phyloP scores from a whole-genome alignment of 345 rosid genomes.

The Camelina laxa region DNA sequence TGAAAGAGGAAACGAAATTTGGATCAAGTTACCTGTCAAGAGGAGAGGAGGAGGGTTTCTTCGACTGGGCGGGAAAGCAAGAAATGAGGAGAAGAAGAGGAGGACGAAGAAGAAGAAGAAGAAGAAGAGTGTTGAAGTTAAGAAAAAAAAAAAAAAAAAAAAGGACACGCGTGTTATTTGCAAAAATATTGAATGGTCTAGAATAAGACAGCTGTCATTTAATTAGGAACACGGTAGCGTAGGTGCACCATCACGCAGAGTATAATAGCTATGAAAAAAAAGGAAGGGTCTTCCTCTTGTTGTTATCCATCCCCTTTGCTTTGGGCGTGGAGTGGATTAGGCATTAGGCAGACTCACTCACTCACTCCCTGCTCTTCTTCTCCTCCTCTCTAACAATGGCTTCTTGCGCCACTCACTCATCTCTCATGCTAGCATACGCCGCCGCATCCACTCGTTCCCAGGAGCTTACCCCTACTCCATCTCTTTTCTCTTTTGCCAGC shows the following conservation, averaged over 20 bases:
- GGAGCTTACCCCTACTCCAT: conserved; percentile 54
- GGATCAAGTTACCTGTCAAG: background rate
- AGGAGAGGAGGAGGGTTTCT: conserved; percentile 6
- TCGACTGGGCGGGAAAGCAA: conserved; percentile 27
- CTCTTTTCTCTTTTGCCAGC: conserved; percentile 59
- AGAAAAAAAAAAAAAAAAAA: too few relatives aligned
- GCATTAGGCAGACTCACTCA: background rate
- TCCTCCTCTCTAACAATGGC: conserved; percentile 55
- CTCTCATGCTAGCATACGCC: conserved; percentile 60
- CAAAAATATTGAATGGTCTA: conserved; percentile 18
- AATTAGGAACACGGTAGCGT: background rate
- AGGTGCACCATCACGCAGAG: conserved; percentile 31
- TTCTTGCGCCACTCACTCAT: conserved; percentile 53
- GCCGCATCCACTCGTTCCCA: conserved; percentile 55
- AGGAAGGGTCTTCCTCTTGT: background rate
- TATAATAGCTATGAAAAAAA: background rate
- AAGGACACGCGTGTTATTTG: background rate
- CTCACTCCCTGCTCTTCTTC: conserved; percentile 3
- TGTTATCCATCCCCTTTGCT: conserved; percentile 33
- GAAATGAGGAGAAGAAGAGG: background rate
- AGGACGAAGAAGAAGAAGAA: background rate
- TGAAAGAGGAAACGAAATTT: conserved; percentile 1
- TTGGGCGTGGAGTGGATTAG: conserved; percentile 26
- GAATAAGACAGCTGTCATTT: conserved; percentile 5
- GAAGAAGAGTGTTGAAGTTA: background rate